These are phyloP conservation scores for Eutypa lata DNA, from an alignment of 2,329 filamentous ascomycete species.

Conservation along the genomic window DNA sequence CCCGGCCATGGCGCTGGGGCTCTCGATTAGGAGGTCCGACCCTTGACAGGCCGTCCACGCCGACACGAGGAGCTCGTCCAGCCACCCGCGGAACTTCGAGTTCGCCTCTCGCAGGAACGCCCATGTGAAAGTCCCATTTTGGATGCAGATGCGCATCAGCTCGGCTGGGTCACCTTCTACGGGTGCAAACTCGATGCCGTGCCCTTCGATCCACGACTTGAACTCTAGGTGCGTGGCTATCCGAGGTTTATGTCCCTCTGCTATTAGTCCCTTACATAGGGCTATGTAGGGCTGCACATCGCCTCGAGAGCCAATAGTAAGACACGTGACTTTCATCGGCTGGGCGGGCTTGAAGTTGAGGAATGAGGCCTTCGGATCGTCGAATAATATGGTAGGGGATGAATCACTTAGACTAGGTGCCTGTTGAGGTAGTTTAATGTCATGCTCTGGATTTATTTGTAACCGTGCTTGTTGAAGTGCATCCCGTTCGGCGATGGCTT, in stretches of 20 bases:
- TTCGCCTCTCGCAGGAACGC: conserved; percentile 87
- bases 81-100: conserved; percentile 86
- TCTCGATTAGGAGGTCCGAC: conserved; percentile 89
- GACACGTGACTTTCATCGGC: conserved; percentile 79
- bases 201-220: conserved; percentile 80
- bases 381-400: conserved; percentile 74
- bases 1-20: conserved; percentile 92
- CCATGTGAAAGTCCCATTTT: conserved; percentile 95
- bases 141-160: conserved; percentile 92
- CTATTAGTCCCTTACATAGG: conserved; percentile 83
- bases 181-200: conserved; percentile 88
- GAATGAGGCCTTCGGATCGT: conserved; percentile 83
- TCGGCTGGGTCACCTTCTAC: conserved; percentile 91
- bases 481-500: conserved; percentile 76
- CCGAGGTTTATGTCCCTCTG: conserved; percentile 79
- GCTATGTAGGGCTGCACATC: conserved; percentile 98
- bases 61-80: conserved; percentile 80
- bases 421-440: conserved; percentile 46
- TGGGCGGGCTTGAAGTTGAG: conserved; percentile 85
- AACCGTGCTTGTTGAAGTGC: conserved; percentile 72
- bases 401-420: conserved; percentile 50
- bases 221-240: conserved; percentile 96
- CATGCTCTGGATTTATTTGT: conserved; percentile 49
- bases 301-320: conserved; percentile 93
- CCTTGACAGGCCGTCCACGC: conserved; percentile 82